phyloP scores from a whole-genome alignment of 148 eudicot species.

The Rhododendron henanense region DNA sequence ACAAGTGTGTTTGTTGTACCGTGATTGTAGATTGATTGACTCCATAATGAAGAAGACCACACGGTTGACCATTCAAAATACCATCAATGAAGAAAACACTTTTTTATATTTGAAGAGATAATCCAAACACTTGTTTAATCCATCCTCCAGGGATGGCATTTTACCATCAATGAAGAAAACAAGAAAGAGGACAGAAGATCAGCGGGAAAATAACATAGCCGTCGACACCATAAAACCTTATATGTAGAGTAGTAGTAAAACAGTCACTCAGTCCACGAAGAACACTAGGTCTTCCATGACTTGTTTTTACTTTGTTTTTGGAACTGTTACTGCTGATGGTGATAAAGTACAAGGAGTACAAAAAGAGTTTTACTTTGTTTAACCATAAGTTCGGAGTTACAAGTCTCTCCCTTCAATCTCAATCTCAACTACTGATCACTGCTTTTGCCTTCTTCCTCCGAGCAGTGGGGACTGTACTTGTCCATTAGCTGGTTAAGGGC shows the following conservation, averaged over 20 bases:
- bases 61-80: no score
- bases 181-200: no score
- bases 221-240: neutral
- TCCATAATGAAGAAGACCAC: no score
- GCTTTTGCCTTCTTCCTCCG: neutral
- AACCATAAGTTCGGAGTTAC: neutral
- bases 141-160: no score
- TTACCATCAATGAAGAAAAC: no score
- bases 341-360: neutral
- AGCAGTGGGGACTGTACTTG: constrained; percentile 33
- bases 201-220: neutral
- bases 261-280: no score
- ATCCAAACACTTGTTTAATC: no score
- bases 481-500: constrained; percentile 42
- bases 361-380: neutral
- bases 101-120: no score
- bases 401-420: neutral
- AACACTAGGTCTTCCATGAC: neutral
- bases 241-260: no score
- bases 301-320: neutral
- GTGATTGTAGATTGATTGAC: no score
- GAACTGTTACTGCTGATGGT: constrained; percentile 27
- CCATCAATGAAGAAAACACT: no score
- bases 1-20: no score
- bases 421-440: neutral